Evolutionary conservation across 2,329 filamentous ascomycete genomes (phyloP), one percentile per base, ranked within the genome.

Genomic region (Daldinia eschscholtzii): DNA sequence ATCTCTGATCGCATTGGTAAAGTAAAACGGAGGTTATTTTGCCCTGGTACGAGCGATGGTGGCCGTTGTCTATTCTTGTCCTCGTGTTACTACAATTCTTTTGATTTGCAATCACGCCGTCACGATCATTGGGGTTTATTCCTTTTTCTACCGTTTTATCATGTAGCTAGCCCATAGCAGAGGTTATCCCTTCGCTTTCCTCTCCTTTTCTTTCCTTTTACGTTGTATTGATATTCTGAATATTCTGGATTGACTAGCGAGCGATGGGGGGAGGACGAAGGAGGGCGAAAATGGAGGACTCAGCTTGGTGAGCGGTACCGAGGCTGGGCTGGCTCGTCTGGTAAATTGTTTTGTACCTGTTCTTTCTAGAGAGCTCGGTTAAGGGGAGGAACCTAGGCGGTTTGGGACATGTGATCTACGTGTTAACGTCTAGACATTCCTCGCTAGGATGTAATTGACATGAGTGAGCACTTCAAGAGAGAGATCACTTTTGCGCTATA

Each of bases 381-480:
- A 26, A 35, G 41, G 30, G 56, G 57, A 57, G 46, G 50, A 26
- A 67, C 15, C 4, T 41, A 57, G 35, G 55, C 59, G 57, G 67
- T 41, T 57, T 59, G 48, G 67, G 60, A 57, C 58, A 60, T 68
- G 66, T 69, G 61, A 48, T 65, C 26, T 41, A 62, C 65, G 48
- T 56, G 44, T 33, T 64, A 48, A 64, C 52, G 59, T 57, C 44
- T 64, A 56, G 41, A 62, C 39, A 63, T 64, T 64, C 57, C 64
- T 62, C 64, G 57, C 67, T 61, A 57, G 70, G 70, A 65, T 66
- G n/a, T 71, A 70, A 71, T 70, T 65, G 15, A 67, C 52, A 67
- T 44, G 9, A 72, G 67, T 72, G 64, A 58, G 70, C 70, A 62
- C 42, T 63, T 63, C 18, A 46, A 64, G 53, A 44, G 39, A 41